Evolutionary conservation across 2,329 filamentous ascomycete species (phyloP).

Genomic region (Aspergillus sp.): DNA sequence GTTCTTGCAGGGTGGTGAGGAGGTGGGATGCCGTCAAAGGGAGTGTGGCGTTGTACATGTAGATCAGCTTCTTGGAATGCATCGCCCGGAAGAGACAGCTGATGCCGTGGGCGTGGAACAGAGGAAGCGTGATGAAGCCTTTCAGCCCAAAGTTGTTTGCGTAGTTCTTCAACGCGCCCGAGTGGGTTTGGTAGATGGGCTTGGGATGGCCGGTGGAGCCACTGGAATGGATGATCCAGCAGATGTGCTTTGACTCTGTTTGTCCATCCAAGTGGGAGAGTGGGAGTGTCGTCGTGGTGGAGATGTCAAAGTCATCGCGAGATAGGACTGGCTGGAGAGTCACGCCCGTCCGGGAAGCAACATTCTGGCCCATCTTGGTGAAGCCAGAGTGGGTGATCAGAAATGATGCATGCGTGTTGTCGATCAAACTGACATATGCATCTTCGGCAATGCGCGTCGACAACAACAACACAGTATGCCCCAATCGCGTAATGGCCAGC

Average conservation of each 20-base stretch:
- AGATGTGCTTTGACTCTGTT: slow-evolving; percentile 28
- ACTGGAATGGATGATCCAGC: slow-evolving; percentile 46
- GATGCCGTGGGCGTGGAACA: slow-evolving; percentile 58
- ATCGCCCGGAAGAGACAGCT: slow-evolving; percentile 52
- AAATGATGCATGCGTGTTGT: slow-evolving; percentile 35
- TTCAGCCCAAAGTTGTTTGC: slow-evolving; percentile 41
- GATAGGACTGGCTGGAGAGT: slow-evolving; percentile 11
- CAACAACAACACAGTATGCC: slow-evolving; percentile 51
- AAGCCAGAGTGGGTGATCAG: slow-evolving; percentile 26
- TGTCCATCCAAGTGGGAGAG: slow-evolving; percentile 18
- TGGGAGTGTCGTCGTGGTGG: slow-evolving; percentile 13
- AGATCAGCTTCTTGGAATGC: slow-evolving; percentile 45
- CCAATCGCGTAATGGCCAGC: slow-evolving; percentile 51
- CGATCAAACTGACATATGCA: slow-evolving; percentile 46
- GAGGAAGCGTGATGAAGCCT: slow-evolving; percentile 52
- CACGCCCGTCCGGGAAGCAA: too few relatives aligned
- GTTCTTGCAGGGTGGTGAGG: slow-evolving; percentile 38
- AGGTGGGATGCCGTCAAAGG: slow-evolving; percentile 52
- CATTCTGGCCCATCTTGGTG: slow-evolving; percentile 13
- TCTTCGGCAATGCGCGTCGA: slow-evolving; percentile 50
- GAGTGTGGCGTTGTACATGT: slow-evolving; percentile 51
- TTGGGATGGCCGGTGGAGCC: slow-evolving; percentile 61
- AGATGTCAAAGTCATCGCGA: slow-evolving; percentile 13
- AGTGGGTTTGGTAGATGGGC: slow-evolving; percentile 56
- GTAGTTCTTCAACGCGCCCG: slow-evolving; percentile 47